Conservation (phyloP, 2,329 filamentous ascomycete genomes). For the Sporothrix dimorphospora region DNA sequence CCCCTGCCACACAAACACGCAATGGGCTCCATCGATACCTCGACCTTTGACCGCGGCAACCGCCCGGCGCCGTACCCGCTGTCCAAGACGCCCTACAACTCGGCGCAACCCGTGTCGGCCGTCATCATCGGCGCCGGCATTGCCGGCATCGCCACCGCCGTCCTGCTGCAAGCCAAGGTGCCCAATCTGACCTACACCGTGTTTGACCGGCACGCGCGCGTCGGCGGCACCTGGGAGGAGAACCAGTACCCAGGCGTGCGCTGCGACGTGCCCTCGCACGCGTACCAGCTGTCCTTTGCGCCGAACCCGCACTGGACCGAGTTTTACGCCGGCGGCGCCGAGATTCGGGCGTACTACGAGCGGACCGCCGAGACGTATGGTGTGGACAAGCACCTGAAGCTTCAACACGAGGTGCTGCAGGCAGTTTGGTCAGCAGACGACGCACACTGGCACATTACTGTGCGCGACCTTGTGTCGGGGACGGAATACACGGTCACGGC, state of each 20-base stretch:
- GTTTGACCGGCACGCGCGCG: constrained; percentile 24
- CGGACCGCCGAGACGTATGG: constrained; percentile 7
- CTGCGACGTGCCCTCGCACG: constrained; percentile 35
- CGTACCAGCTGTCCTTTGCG: constrained; percentile 33
- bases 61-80: constrained; percentile 13
- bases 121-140: constrained; percentile 52
- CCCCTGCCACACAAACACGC: neutral
- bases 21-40: neutral
- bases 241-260: constrained; percentile 53
- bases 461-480: neutral
- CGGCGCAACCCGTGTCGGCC: constrained; percentile 13
- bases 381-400: constrained; percentile 17
- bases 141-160: constrained; percentile 46
- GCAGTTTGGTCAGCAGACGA: neutral
- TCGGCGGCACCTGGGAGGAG: constrained; percentile 38
- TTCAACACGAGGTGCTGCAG: constrained; percentile 7
- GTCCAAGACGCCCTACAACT: neutral
- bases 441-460: constrained; percentile 2
- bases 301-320: constrained; percentile 33
- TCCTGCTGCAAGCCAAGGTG: constrained; percentile 33
- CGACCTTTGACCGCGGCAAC: neutral
- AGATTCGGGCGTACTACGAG: constrained; percentile 34
- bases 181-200: constrained; percentile 28
- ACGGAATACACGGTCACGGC: neutral
- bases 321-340: constrained; percentile 32